Conservation (phyloP, 495 filamentous ascomycete genomes). For the Penicillium flavigenum region DNA sequence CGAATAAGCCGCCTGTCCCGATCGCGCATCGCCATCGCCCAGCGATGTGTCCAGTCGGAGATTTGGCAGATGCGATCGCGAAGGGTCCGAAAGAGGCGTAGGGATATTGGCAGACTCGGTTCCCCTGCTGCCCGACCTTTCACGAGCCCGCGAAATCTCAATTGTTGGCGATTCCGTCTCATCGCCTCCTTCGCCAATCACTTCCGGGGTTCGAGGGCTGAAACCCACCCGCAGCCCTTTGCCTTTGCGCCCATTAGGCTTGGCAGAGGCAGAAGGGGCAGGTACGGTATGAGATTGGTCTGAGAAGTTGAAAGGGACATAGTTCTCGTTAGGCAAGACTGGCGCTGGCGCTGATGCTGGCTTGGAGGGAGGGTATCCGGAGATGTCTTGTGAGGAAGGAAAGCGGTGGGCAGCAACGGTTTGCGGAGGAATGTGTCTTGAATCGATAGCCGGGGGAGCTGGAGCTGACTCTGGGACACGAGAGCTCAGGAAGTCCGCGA, state of each 20-base stretch:
- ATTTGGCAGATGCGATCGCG: constrained; percentile 21
- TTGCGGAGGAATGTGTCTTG: constrained; percentile 20
- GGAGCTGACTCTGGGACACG: constrained; percentile 15
- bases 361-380: constrained; percentile 17
- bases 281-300: constrained; percentile 7
- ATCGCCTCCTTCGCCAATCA: constrained; percentile 88
- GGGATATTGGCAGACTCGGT: constrained; percentile 12
- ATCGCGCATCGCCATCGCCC: constrained; percentile 25
- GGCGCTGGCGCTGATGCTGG: neutral
- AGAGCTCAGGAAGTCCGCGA: constrained; percentile 48
- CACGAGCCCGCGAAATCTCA: constrained; percentile 60
- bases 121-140: constrained; percentile 39
- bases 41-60: constrained; percentile 45
- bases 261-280: constrained; percentile 3
- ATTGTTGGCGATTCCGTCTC: constrained; percentile 67
- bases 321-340: constrained; percentile 17
- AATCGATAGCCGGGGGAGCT: constrained; percentile 18
- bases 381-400: constrained; percentile 29
- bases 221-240: constrained; percentile 75
- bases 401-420: constrained; percentile 23
- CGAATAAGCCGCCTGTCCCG: constrained; percentile 10
- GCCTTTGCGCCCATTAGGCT: constrained; percentile 34
- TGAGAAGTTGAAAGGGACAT: constrained; percentile 19
- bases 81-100: constrained; percentile 18
- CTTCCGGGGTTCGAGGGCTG: constrained; percentile 60